A percentile compares a stretch with the other conserved stretches of the same genome.
Evolutionary conservation across 2,329 filamentous ascomycete genomes (phyloP).

Genomic region (Aspergillus vadensis): DNA sequence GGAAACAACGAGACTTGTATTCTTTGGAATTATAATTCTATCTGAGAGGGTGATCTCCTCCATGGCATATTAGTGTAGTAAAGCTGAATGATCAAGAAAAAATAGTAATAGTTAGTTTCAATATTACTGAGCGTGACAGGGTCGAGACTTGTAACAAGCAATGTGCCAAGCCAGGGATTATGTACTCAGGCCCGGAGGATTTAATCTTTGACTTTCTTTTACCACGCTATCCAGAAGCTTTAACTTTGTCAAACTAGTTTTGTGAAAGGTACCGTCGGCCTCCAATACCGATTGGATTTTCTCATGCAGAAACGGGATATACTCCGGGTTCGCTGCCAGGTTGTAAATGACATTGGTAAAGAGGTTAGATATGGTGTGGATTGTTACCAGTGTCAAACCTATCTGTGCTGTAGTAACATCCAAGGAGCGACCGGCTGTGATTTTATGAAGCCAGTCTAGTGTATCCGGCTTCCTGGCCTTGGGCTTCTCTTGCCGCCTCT

Average conservation of each 20-base stretch:
- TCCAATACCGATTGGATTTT: not conserved
- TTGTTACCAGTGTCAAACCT: too few species aligned
- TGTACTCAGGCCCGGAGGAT: not conserved
- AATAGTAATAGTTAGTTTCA: too few species aligned
- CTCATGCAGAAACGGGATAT: not conserved
- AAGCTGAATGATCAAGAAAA: too few species aligned
- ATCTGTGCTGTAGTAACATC: too few species aligned
- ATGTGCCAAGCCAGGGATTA: too few species aligned
- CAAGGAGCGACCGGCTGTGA: too few species aligned
- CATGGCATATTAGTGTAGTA: not conserved
- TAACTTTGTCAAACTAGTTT: not conserved
- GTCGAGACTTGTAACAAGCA: too few species aligned
- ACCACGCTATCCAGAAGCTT: not conserved
- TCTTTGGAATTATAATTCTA: not conserved
- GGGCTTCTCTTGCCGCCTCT: too few species aligned
- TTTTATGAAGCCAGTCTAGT: too few species aligned
- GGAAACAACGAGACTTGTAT: not conserved
- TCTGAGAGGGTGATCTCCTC: not conserved
- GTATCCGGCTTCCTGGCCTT: too few species aligned
- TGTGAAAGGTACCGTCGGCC: not conserved
- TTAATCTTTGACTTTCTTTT: not conserved
- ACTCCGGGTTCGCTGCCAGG: not conserved
- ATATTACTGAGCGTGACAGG: too few species aligned
- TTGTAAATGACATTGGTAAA: not conserved
- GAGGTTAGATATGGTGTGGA: not conserved